A percentile compares a stretch with the other conserved stretches of the same genome.
Evolutionary conservation across 2,329 filamentous ascomycete species (phyloP).

Genomic region (Metarhizium brunneum): DNA sequence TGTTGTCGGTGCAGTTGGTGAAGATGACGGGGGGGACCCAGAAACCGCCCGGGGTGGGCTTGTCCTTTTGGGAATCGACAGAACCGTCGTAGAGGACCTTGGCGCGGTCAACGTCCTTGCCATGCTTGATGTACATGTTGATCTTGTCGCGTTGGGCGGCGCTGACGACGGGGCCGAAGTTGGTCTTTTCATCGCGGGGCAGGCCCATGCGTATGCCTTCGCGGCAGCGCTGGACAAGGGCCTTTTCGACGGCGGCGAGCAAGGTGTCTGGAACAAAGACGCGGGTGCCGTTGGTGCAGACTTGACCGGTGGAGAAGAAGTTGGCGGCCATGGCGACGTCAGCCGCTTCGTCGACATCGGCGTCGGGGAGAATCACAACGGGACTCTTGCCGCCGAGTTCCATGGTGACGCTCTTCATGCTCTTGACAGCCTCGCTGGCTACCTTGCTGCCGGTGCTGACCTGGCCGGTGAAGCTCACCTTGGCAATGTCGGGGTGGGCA

Average conservation of each 20-base stretch:
- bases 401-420: constrained; percentile 89
- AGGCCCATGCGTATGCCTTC: constrained; percentile 70
- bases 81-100: constrained; percentile 64
- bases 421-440: constrained; percentile 61
- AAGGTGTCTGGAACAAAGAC: constrained; percentile 68
- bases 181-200: constrained; percentile 62
- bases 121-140: constrained; percentile 64
- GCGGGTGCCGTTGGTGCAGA: constrained; percentile 86
- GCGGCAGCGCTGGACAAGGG: constrained; percentile 39
- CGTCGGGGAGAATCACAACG: constrained; percentile 70
- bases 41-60: constrained; percentile 55
- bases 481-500: constrained; percentile 62
- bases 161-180: constrained; percentile 78
- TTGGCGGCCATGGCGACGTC: constrained; percentile 90
- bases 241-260: constrained; percentile 58
- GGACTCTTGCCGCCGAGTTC: constrained; percentile 85
- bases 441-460: constrained; percentile 78
- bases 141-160: constrained; percentile 70
- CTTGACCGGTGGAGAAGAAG: constrained; percentile 84
- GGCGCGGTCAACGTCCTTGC: constrained; percentile 63
- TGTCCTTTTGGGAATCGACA: constrained; percentile 39
- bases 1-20: constrained; percentile 73
- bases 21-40: constrained; percentile 82
- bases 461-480: constrained; percentile 86
- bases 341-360: constrained; percentile 69